Base-by-base conservation (phyloP, 441 rosid species). In the Populus hybrid region DNA sequence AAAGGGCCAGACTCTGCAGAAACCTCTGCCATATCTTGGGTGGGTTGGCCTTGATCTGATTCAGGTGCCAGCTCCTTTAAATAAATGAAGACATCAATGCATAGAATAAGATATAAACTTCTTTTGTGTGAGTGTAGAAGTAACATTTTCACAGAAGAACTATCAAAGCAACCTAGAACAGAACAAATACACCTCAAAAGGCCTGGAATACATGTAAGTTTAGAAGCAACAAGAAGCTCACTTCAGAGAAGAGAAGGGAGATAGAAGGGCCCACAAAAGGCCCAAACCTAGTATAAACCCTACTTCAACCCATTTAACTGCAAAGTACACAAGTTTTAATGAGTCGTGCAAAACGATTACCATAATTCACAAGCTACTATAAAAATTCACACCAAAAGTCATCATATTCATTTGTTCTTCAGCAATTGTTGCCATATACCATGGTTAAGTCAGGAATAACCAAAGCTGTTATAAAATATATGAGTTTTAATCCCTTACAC, bases 61-160 rank as follows among this genome's bases (percentile, higher is more conserved):
- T 93, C 99, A 82, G 94, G 73, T 57, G 84, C 84, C 70, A 86
- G 77, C 79, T 95, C 99, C 99, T 97, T 83, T 8, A 70, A 76
- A 82, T 32, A 73, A 77, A 74, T 23, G 38, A 81, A 77, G 12
- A 57, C 73, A 68, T 38, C 30, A 76, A 76, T 30, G 46, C 11
- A 69, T 34, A 73, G 35, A 16, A 54, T 24, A 74, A 42, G 6
- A 50, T 9, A 16, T 32, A 78, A 32, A 69, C 70, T 70, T 67
- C 69, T 59, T 20, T 57, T 23, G 12, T 70, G 72, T 21, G 71
- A 24, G 38, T 38, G 24, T 8, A 72, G 14, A 34, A 28, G 30
- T 18, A 63, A 40, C 72, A 54, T 18, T 35, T 42, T 1, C 40
- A 54, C 69, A 67, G 24, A 66, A 20, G 10, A 30, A 30, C 32